These are phyloP conservation scores for Alternaria dauci DNA, from an alignment of 2,329 filamentous ascomycete genomes.

Conservation along the genomic window DNA sequence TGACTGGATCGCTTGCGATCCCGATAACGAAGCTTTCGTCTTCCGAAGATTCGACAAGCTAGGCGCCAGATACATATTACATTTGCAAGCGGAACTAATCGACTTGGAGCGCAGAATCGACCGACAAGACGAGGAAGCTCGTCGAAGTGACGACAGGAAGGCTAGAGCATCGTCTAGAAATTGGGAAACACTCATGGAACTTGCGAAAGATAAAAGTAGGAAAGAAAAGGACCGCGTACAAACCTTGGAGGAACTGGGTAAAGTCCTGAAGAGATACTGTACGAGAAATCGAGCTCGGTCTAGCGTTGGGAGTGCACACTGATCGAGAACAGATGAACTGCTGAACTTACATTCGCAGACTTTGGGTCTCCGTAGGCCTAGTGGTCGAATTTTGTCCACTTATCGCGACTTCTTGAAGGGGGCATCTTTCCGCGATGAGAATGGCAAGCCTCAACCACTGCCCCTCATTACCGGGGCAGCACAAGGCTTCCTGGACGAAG, in stretches of 20 bases:
- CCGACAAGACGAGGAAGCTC: neutral
- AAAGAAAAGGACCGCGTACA: neutral
- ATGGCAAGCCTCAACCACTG: neutral
- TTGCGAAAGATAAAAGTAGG: neutral
- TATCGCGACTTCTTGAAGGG: neutral
- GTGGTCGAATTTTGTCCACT: neutral
- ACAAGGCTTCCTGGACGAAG: neutral
- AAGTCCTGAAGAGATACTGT: neutral
- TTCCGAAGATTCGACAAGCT: conserved; percentile 30
- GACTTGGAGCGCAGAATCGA: neutral
- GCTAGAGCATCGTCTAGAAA: neutral
- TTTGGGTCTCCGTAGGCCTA: neutral
- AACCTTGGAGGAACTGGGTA: neutral
- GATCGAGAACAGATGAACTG: neutral
- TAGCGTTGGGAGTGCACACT: neutral
- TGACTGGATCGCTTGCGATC: conserved; percentile 25
- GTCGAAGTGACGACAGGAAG: neutral
- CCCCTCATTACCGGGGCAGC: neutral
- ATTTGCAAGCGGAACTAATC: neutral
- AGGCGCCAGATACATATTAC: conserved; percentile 18
- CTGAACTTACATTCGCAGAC: neutral
- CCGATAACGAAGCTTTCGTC: conserved; percentile 27
- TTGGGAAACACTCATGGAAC: neutral
- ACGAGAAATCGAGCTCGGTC: neutral
- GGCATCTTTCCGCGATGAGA: neutral